These are phyloP conservation scores for Xylariales sp. DNA, from an alignment of 2,329 filamentous ascomycete genomes.

Conservation along the genomic window DNA sequence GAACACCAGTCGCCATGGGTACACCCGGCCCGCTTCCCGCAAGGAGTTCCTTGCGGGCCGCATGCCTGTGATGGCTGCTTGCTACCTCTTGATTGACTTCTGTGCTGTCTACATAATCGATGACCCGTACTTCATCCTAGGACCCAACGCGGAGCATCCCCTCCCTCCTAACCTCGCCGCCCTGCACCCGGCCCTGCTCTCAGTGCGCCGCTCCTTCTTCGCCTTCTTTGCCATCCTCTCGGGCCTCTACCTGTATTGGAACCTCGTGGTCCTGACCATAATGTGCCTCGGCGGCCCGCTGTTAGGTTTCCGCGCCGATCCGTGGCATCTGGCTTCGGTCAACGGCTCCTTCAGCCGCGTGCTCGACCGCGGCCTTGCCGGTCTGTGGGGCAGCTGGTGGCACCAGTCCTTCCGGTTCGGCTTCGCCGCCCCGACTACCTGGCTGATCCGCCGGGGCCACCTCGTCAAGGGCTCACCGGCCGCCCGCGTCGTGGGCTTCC, in stretches of 20 bases:
- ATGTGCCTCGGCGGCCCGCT: slow-evolving; percentile 43
- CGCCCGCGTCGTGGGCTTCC: slow-evolving; percentile 27
- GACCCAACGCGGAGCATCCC: slow-evolving; percentile 35
- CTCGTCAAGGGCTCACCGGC: slow-evolving; percentile 27
- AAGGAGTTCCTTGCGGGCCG: slow-evolving; percentile 40
- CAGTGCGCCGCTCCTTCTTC: slow-evolving; percentile 52
- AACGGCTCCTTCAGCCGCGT: slow-evolving; percentile 53
- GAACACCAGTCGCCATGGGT: slow-evolving; percentile 39
- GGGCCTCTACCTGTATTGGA: slow-evolving; percentile 58
- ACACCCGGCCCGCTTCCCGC: slow-evolving; percentile 35
- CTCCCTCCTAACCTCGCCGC: slow-evolving; percentile 37
- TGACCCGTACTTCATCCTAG: slow-evolving; percentile 72
- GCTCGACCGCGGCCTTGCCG: slow-evolving; percentile 66
- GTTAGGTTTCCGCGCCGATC: slow-evolving; percentile 45
- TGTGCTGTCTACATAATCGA: slow-evolving; percentile 64
- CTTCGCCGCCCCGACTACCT: slow-evolving; percentile 57
- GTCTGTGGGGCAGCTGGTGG: slow-evolving; percentile 86
- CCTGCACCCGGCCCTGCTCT: slow-evolving; percentile 41
- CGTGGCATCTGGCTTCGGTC: slow-evolving; percentile 51
- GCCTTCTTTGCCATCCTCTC: slow-evolving; percentile 52
- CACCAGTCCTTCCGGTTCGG: slow-evolving; percentile 82
- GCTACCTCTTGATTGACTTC: slow-evolving; percentile 67
- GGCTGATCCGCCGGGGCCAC: slow-evolving; percentile 36
- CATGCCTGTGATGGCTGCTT: slow-evolving; percentile 40
- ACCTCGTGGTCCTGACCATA: slow-evolving; percentile 54